Evolutionary conservation across 805 yeast species (phyloP).

Genomic region (Candida alai): DNA sequence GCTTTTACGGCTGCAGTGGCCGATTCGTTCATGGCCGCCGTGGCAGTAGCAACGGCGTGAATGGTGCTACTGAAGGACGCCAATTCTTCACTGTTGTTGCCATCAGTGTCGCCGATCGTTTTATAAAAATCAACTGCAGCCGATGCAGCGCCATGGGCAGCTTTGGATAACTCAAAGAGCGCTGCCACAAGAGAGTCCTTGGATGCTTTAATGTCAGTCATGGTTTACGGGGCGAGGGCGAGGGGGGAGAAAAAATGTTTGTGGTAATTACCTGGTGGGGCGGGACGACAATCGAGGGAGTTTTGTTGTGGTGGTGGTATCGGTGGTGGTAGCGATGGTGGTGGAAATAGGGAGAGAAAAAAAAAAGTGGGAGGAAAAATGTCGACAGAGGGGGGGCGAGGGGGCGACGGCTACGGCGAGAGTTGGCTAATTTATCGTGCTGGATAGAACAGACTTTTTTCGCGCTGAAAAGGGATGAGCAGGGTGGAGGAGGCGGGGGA

Average conservation of each 20-base stretch:
- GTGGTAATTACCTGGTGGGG: constrained; percentile 1
- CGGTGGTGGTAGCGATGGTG: background rate
- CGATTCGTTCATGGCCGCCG: constrained; percentile 9
- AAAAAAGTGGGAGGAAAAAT: constrained; percentile 3
- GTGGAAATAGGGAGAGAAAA: constrained; percentile 2
- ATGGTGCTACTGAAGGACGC: constrained; percentile 33
- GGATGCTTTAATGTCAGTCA: constrained; percentile 18
- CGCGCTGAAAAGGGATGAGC: too few species aligned
- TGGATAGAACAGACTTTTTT: too few species aligned
- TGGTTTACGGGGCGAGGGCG: constrained; percentile 4
- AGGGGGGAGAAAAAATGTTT: background rate
- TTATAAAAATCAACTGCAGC: constrained; percentile 78
- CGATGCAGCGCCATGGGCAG: constrained; percentile 80
- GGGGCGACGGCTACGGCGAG: too few species aligned
- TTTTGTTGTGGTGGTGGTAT: constrained; percentile 2
- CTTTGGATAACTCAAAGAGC: constrained; percentile 75
- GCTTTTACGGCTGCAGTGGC: constrained; percentile 12
- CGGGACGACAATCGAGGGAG: constrained; percentile 1
- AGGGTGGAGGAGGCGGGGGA: too few species aligned
- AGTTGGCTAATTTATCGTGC: too few species aligned
- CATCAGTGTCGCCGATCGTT: constrained; percentile 40
- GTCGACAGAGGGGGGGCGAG: too few species aligned
- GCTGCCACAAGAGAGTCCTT: constrained; percentile 55
- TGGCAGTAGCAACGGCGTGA: constrained; percentile 29
- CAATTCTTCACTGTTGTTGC: constrained; percentile 36